A percentile compares a stretch with the other conserved stretches of the same genome.
phyloP scores from a whole-genome alignment of 148 eudicot species.

The Vaccinium corymbosum region DNA sequence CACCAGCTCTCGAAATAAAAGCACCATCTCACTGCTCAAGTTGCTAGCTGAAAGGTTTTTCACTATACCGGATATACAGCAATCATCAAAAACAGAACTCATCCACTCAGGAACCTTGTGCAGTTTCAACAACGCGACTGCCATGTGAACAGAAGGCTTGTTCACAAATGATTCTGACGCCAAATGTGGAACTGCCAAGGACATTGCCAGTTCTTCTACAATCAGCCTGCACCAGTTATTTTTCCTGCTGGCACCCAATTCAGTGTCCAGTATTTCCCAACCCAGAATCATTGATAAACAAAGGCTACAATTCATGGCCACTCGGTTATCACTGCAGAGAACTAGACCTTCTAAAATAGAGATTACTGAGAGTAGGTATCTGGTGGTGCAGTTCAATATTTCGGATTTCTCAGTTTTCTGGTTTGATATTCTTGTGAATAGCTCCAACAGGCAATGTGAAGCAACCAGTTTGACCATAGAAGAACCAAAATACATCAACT shows the following conservation, averaged over 20 bases:
- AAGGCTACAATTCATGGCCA: constrained; percentile 58
- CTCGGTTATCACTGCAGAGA: constrained; percentile 44
- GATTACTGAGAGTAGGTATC: constrained; percentile 50
- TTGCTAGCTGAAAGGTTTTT: constrained; percentile 55
- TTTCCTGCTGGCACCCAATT: constrained; percentile 25
- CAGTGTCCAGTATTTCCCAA: constrained; percentile 47
- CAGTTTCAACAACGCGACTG: constrained; percentile 51
- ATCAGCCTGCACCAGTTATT: constrained; percentile 72
- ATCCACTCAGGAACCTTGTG: constrained; percentile 61
- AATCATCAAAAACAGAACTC: constrained; percentile 61
- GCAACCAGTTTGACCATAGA: constrained; percentile 55
- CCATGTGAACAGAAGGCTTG: constrained; percentile 65
- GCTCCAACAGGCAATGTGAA: constrained; percentile 70
- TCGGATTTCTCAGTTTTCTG: constrained; percentile 33
- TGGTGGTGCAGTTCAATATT: constrained; percentile 29
- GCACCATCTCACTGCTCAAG: constrained; percentile 56
- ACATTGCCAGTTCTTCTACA: constrained; percentile 80
- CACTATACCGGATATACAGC: constrained; percentile 54
- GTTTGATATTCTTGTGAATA: constrained; percentile 52
- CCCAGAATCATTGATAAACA: constrained; percentile 63
- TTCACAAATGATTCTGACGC: constrained; percentile 55
- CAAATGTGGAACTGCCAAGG: constrained; percentile 59
- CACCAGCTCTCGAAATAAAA: constrained; percentile 61
- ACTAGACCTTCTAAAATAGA: constrained; percentile 71
- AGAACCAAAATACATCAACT: constrained; percentile 73